Conservation (phyloP, 371 early-diverging fungal species). For the Batkoa obscura region DNA sequence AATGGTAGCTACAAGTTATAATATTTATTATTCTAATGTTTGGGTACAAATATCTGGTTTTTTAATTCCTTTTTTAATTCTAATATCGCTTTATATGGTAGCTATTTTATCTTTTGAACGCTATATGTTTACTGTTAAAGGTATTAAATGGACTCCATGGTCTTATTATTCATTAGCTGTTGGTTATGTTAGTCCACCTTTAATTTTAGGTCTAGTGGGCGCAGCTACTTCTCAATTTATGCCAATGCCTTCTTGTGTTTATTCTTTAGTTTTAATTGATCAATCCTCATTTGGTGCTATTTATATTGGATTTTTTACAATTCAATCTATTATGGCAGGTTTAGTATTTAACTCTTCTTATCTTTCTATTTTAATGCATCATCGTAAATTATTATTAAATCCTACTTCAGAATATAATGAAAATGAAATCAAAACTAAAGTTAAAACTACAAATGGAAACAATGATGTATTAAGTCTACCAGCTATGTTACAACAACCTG, state of each 20-base stretch:
- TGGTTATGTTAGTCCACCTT: background rate
- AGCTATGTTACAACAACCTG: background rate
- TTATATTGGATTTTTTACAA: background rate
- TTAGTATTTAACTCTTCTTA: background rate
- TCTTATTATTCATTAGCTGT: background rate
- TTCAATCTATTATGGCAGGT: background rate
- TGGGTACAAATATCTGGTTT: background rate
- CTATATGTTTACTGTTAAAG: conserved; percentile 1
- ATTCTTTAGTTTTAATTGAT: background rate
- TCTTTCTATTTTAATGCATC: background rate
- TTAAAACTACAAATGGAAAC: no score
- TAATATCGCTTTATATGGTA: background rate
- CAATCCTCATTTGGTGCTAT: background rate
- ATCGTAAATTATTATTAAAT: background rate
- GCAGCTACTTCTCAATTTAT: background rate
- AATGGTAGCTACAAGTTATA: background rate
- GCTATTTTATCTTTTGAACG: background rate
- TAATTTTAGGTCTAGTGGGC: background rate
- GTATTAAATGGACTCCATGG: background rate
- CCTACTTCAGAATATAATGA: no score
- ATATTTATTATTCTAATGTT: background rate
- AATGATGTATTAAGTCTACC: background rate
- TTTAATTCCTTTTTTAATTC: background rate
- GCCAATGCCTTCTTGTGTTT: background rate
- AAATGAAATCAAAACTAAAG: background rate